A percentile compares a stretch with the other conserved stretches of the same genome.
phyloP scores from a whole-genome alignment of 495 filamentous ascomycete genomes.

The Geopyxis carbonaria region DNA sequence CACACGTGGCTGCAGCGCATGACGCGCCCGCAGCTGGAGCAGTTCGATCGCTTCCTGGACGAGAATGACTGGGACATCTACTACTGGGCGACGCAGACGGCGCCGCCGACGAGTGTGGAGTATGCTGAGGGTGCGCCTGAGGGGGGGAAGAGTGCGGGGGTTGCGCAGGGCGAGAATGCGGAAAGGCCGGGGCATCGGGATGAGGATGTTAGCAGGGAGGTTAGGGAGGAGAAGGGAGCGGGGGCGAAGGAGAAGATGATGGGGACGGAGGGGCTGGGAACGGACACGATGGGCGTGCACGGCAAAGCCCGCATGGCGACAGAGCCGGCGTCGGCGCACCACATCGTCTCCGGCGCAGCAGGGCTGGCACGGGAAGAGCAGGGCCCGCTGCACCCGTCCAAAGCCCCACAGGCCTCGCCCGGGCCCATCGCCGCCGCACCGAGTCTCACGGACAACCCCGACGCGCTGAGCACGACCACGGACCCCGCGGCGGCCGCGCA shows the following conservation, averaged over 20 bases:
- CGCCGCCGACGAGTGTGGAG: conserved; percentile 33
- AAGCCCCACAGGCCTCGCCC: neutral
- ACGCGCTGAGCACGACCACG: neutral
- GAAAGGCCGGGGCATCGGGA: neutral
- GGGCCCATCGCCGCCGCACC: neutral
- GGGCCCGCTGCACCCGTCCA: neutral
- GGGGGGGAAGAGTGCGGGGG: conserved; percentile 5
- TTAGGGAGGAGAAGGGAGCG: conserved; percentile 15
- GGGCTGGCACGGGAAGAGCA: conserved; percentile 7
- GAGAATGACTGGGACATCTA: conserved; percentile 99
- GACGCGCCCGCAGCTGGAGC: conserved; percentile 50
- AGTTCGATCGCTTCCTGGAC: conserved; percentile 90
- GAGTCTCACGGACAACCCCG: neutral
- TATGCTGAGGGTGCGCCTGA: conserved; percentile 25
- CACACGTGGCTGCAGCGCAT: conserved; percentile 57
- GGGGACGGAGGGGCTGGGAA: no score
- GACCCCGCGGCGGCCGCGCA: neutral
- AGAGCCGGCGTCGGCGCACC: conserved; percentile 9
- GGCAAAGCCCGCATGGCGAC: no score
- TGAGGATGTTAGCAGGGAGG: no score
- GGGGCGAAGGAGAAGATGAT: conserved; percentile 20
- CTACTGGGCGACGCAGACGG: conserved; percentile 96
- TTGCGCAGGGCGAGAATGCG: neutral
- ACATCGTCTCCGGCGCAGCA: no score
- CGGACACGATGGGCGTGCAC: conserved; percentile 13